Conservation (phyloP, 495 filamentous ascomycete genomes). For the Thozetella sp. region DNA sequence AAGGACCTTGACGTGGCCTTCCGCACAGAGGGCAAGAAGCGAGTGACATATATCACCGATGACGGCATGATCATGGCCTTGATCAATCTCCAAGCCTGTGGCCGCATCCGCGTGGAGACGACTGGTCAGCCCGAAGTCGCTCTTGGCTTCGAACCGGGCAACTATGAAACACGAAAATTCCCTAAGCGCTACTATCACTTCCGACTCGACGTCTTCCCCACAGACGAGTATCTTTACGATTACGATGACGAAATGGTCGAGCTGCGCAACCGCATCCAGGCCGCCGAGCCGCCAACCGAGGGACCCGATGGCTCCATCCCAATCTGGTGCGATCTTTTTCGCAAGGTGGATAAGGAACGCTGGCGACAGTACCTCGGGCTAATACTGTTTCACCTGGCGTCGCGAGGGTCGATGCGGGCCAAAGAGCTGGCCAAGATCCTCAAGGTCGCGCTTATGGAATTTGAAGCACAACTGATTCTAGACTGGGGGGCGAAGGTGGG, state of each 20-base stretch:
- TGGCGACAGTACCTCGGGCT: conserved; percentile 69
- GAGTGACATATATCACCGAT: conserved; percentile 44
- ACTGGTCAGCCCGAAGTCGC: conserved; percentile 64
- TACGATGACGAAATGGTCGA: conserved; percentile 47
- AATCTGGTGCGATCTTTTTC: conserved; percentile 80
- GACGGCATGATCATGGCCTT: conserved; percentile 74
- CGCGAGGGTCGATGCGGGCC: conserved; percentile 58
- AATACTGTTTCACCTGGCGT: conserved; percentile 59
- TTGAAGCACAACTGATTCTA: conserved; percentile 68
- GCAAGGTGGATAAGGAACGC: conserved; percentile 54
- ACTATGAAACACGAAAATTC: conserved; percentile 71
- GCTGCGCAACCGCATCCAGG: conserved; percentile 35
- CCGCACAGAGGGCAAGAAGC: conserved; percentile 28
- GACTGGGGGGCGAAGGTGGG: conserved; percentile 64
- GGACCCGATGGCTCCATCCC: conserved; percentile 55
- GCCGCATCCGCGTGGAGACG: conserved; percentile 56
- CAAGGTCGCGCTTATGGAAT: conserved; percentile 62
- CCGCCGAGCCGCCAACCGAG: conserved; percentile 23
- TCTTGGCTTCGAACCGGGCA: conserved; percentile 72
- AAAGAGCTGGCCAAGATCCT: conserved; percentile 54
- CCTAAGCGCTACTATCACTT: conserved; percentile 66
- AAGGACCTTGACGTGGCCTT: conserved; percentile 57
- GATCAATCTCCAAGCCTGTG: conserved; percentile 65
- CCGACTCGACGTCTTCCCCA: conserved; percentile 59
- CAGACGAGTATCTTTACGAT: conserved; percentile 60